Evolutionary conservation across 192 early-diverging fungal genomes (phyloP).

Genomic region (Rhizophagus prolifer): DNA sequence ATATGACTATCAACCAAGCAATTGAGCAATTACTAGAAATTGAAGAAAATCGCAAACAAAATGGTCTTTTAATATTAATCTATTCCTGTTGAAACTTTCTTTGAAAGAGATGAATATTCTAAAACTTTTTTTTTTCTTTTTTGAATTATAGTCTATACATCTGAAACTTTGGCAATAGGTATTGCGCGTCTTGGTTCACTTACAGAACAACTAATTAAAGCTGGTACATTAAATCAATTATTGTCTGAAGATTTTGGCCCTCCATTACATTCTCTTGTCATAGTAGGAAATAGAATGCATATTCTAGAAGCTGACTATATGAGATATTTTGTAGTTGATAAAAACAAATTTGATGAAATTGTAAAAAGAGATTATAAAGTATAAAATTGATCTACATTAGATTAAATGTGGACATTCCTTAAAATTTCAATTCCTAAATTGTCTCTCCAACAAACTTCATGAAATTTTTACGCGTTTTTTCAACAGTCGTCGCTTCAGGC

Average conservation of each 20-base stretch:
- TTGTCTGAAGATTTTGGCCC: slow-evolving; percentile 84
- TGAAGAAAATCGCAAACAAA: slow-evolving; percentile 74
- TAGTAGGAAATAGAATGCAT: slow-evolving; percentile 89
- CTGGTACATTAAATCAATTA: slow-evolving; percentile 87
- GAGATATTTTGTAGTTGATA: slow-evolving; percentile 70
- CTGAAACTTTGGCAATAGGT: slow-evolving; percentile 84
- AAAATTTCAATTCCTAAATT: background rate
- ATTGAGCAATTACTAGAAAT: slow-evolving; percentile 91
- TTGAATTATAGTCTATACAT: slow-evolving; percentile 60
- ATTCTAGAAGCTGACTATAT: slow-evolving; percentile 89
- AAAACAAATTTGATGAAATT: slow-evolving; percentile 61
- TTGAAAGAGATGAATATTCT: slow-evolving; percentile 5
- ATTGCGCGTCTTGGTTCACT: slow-evolving; percentile 86
- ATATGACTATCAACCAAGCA: slow-evolving; percentile 95
- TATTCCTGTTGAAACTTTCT: background rate
- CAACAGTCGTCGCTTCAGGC: slow-evolving; percentile 49
- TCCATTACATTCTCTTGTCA: slow-evolving; percentile 91
- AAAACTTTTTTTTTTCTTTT: background rate
- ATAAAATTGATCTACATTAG: background rate
- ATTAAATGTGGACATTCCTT: background rate
- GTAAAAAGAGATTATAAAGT: slow-evolving; percentile 60
- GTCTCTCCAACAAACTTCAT: slow-evolving; percentile 34
- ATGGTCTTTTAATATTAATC: slow-evolving; percentile 36
- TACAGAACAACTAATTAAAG: slow-evolving; percentile 74
- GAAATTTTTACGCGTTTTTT: slow-evolving; percentile 53